Percentiles rank a stretch among this genome's conserved stretches.
phyloP scores from a whole-genome alignment of 2,329 filamentous ascomycete species.

The Clarireedia homoeocarpa region DNA sequence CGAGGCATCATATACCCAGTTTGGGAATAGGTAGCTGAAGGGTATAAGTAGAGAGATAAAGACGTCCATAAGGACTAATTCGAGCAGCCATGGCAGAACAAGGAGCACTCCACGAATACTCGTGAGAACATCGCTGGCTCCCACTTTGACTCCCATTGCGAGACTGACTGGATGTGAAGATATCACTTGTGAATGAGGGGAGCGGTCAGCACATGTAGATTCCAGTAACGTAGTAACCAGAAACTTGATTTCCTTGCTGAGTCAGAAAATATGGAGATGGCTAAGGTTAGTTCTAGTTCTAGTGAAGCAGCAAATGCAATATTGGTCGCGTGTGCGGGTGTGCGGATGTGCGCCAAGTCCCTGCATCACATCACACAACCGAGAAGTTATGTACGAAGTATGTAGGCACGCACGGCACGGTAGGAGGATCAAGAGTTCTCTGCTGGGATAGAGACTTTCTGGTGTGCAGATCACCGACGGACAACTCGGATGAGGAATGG shows the following conservation, averaged over 20 bases:
- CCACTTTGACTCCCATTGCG: background rate
- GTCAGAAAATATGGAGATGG: conserved; percentile 6
- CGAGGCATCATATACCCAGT: conserved; percentile 44
- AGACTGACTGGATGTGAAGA: background rate
- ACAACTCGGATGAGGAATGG: too few species aligned
- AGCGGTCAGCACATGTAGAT: conserved; percentile 1
- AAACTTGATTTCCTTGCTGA: background rate
- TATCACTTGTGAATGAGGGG: background rate
- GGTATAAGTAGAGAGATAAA: conserved; percentile 42
- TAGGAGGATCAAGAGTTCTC: too few species aligned
- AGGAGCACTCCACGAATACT: conserved; percentile 38
- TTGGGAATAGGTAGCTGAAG: conserved; percentile 39
- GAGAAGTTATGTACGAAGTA: too few species aligned
- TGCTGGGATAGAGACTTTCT: too few species aligned
- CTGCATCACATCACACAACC: too few species aligned
- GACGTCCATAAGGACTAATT: conserved; percentile 44
- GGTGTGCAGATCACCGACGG: too few species aligned
- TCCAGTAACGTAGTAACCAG: background rate
- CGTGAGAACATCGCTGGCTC: conserved; percentile 12
- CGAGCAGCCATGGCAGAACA: conserved; percentile 44
- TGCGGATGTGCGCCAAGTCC: too few species aligned
- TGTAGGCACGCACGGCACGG: too few species aligned
- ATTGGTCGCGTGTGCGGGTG: too few species aligned
- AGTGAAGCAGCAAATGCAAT: too few species aligned
- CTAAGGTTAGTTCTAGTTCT: background rate